phyloP scores from a whole-genome alignment of 2,329 filamentous ascomycete species.

The Colletotrichum tabaci region DNA sequence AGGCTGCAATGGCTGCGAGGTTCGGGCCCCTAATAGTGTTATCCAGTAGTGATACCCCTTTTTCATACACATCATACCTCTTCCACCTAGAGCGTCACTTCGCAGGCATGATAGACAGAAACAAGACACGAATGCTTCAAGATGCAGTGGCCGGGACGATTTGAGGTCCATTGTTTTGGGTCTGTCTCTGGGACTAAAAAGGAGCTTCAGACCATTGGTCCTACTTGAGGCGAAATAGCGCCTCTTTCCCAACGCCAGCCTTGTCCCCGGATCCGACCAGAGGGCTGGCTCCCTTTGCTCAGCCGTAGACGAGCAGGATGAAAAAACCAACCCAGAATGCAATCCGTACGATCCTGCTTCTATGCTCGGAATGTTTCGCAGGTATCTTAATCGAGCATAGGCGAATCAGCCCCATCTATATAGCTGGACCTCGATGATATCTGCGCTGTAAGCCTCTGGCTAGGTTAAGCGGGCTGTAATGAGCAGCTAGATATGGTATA shows the following conservation, averaged over 20 bases:
- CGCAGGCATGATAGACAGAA: not conserved
- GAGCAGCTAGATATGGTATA: not conserved
- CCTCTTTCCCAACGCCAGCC: not conserved
- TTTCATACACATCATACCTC: slow-evolving; percentile 8
- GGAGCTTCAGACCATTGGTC: not conserved
- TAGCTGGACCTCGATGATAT: too few species aligned
- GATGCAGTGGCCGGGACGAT: not conserved
- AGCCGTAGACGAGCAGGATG: not conserved
- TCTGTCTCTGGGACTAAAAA: not conserved
- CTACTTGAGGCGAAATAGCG: not conserved
- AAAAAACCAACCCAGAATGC: not conserved
- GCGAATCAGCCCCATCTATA: not conserved
- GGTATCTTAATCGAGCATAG: not conserved
- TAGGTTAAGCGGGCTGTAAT: not conserved
- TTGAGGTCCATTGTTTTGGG: not conserved
- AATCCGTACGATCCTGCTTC: not conserved
- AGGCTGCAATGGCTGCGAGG: not conserved
- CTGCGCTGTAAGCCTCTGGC: not conserved
- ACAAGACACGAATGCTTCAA: not conserved
- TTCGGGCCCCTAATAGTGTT: slow-evolving; percentile 1
- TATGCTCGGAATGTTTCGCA: not conserved
- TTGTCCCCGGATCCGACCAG: not conserved
- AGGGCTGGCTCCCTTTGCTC: not conserved
- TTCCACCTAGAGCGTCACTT: slow-evolving; percentile 20
- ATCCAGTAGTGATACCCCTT: slow-evolving; percentile 37